phyloP scores from a whole-genome alignment of 257 asterid species.

The Asclepias syriaca region DNA sequence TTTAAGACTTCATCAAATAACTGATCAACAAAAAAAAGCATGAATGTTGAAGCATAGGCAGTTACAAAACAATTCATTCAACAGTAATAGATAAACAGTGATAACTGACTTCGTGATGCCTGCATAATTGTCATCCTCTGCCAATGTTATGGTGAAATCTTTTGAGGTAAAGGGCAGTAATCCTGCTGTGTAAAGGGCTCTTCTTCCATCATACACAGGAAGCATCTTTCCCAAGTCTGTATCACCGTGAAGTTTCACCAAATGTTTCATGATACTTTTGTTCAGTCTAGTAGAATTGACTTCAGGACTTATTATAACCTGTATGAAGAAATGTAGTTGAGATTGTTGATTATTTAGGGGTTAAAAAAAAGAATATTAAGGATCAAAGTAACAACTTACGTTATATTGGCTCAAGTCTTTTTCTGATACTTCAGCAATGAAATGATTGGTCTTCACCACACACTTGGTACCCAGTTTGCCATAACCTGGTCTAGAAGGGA shows the following conservation, averaged over 20 bases:
- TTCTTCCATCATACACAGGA: slow-evolving; percentile 56
- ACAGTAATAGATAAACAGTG: neutral
- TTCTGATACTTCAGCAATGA: slow-evolving; percentile 42
- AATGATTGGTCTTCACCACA: slow-evolving; percentile 41
- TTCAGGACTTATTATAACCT: slow-evolving; percentile 50
- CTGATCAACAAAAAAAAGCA: neutral
- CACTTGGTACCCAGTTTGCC: slow-evolving; percentile 37
- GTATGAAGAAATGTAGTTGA: neutral
- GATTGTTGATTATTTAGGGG: neutral
- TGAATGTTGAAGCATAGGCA: neutral
- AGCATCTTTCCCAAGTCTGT: slow-evolving; percentile 42
- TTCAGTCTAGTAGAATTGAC: slow-evolving; percentile 37
- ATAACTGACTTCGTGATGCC: slow-evolving; percentile 31
- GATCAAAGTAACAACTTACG: slow-evolving; percentile 23
- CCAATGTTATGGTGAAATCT: slow-evolving; percentile 33
- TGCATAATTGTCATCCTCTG: slow-evolving; percentile 36
- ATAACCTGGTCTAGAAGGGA: slow-evolving; percentile 34
- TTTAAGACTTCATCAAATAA: neutral
- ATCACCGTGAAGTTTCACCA: slow-evolving; percentile 43
- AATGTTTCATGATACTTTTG: slow-evolving; percentile 42
- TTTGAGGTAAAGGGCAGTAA: slow-evolving; percentile 40
- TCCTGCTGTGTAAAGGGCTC: slow-evolving; percentile 48
- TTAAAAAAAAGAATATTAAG: neutral
- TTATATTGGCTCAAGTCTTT: slow-evolving; percentile 47
- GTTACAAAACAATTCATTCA: neutral